Evolutionary conservation across 2,329 filamentous ascomycete species (phyloP).

Genomic region (Pseudomassariella vexata): DNA sequence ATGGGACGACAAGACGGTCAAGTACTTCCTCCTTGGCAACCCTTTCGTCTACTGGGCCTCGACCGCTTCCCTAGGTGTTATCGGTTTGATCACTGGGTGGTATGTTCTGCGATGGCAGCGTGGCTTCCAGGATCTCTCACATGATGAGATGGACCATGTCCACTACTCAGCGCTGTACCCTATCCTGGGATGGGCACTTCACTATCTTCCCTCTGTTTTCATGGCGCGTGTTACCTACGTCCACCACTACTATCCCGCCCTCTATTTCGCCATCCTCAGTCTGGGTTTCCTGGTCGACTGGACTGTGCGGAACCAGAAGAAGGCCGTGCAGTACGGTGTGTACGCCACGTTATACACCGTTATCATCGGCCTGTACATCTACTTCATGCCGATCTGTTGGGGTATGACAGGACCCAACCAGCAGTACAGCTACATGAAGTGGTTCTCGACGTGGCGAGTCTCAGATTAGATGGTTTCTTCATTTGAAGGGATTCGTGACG

Average conservation of each 20-base stretch:
- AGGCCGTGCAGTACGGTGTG: constrained; percentile 58
- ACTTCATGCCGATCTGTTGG: constrained; percentile 92
- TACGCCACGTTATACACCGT: constrained; percentile 69
- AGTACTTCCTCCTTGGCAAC: constrained; percentile 98
- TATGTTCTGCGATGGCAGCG: constrained; percentile 95
- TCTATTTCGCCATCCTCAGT: constrained; percentile 92
- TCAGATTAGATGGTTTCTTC: constrained; percentile 58
- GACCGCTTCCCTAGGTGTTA: constrained; percentile 69
- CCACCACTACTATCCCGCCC: constrained; percentile 96
- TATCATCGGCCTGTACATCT: constrained; percentile 76
- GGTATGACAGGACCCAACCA: constrained; percentile 84
- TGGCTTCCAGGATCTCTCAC: constrained; percentile 77
- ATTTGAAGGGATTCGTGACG: too few species aligned
- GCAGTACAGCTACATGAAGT: constrained; percentile 88
- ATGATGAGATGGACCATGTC: constrained; percentile 82
- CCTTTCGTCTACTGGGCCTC: constrained; percentile 94
- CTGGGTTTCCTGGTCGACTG: constrained; percentile 88
- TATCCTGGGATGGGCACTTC: constrained; percentile 87
- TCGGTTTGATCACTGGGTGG: constrained; percentile 70
- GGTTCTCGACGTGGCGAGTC: constrained; percentile 84
- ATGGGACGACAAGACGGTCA: constrained; percentile 92
- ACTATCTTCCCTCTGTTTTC: constrained; percentile 91
- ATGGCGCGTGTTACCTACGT: constrained; percentile 99
- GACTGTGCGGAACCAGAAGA: constrained; percentile 62
- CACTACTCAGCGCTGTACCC: constrained; percentile 93